A percentile compares a stretch with the other conserved stretches of the same genome.
These are phyloP conservation scores for Botryotinia narcissicola DNA, from an alignment of 2,329 filamentous ascomycete genomes.

Conservation along the genomic window DNA sequence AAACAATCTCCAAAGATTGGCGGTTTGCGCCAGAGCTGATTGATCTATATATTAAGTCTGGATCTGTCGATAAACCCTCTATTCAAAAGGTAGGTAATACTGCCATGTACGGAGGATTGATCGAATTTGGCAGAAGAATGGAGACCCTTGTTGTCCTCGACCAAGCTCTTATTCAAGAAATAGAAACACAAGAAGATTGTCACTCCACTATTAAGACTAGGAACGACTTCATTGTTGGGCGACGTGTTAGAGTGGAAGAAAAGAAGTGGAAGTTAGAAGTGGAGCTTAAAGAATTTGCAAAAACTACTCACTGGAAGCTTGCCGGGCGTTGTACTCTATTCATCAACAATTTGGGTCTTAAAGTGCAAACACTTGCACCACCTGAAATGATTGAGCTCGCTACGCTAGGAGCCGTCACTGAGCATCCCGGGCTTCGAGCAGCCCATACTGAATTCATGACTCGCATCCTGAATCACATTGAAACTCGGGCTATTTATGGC, in stretches of 20 bases:
- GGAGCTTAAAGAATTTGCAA: conserved; percentile 75
- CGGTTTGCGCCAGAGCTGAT: conserved; percentile 89
- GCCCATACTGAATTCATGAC: conserved; percentile 80
- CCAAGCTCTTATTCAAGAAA: conserved; percentile 59
- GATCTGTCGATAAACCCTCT: conserved; percentile 86
- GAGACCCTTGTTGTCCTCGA: conserved; percentile 85
- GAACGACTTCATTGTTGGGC: conserved; percentile 70
- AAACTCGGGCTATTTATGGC: conserved; percentile 79
- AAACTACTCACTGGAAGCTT: conserved; percentile 92
- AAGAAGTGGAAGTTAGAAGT: conserved; percentile 79
- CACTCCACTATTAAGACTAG: conserved; percentile 59
- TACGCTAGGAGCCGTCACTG: conserved; percentile 78
- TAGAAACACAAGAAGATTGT: conserved; percentile 18
- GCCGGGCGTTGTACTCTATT: conserved; percentile 87
- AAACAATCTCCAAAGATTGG: conserved; percentile 89
- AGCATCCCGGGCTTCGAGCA: conserved; percentile 79
- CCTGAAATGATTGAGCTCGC: conserved; percentile 80
- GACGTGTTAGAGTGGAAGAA: conserved; percentile 73
- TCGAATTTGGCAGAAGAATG: conserved; percentile 87
- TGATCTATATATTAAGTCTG: conserved; percentile 84
- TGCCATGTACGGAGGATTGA: conserved; percentile 72
- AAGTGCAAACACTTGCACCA: conserved; percentile 86
- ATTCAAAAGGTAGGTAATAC: conserved; percentile 85
- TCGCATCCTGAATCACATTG: conserved; percentile 76
- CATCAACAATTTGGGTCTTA: conserved; percentile 82